These are phyloP conservation scores for Aspergillus asperescens DNA, from an alignment of 495 filamentous ascomycete genomes.

Conservation along the genomic window DNA sequence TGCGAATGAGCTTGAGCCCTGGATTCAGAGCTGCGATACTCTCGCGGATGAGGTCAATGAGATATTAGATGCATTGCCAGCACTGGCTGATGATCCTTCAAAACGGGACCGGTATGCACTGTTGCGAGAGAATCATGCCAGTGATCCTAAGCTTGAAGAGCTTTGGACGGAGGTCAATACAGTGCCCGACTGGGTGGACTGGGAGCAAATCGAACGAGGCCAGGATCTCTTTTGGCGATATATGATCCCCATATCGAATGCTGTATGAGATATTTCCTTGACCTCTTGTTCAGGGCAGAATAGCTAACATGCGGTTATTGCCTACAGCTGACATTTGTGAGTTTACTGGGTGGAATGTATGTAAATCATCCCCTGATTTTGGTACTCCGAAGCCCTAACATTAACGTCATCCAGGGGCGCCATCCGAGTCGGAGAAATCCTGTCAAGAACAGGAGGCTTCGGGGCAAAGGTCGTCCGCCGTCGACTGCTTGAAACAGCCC, in stretches of 20 bases:
- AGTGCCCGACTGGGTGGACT: slow-evolving; percentile 77
- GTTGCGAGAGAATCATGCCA: slow-evolving; percentile 50
- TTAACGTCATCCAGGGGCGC: slow-evolving; percentile 35
- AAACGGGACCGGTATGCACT: slow-evolving; percentile 58
- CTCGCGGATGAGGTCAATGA: slow-evolving; percentile 61
- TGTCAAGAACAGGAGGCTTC: slow-evolving; percentile 75
- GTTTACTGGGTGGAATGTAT: slow-evolving; percentile 40
- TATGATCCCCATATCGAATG: slow-evolving; percentile 55
- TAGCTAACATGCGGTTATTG: background rate
- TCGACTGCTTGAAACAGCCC: slow-evolving; percentile 68
- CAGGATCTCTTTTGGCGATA: slow-evolving; percentile 66
- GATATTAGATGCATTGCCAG: slow-evolving; percentile 50
- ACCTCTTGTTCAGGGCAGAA: background rate
- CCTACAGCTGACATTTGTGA: slow-evolving; percentile 34
- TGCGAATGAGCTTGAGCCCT: slow-evolving; percentile 46
- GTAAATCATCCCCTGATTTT: background rate
- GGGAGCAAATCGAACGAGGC: slow-evolving; percentile 64
- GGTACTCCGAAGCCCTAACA: background rate
- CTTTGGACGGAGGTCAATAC: slow-evolving; percentile 67
- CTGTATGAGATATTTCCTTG: slow-evolving; percentile 26
- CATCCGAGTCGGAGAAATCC: slow-evolving; percentile 64
- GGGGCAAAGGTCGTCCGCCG: slow-evolving; percentile 59
- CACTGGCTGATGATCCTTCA: slow-evolving; percentile 24
- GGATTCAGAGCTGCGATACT: slow-evolving; percentile 62
- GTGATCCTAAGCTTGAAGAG: slow-evolving; percentile 51